A percentile compares a stretch with the other conserved stretches of the same genome.
Conservation (phyloP, 23 red algal genomes). For the Rhodosorus marinus region DNA sequence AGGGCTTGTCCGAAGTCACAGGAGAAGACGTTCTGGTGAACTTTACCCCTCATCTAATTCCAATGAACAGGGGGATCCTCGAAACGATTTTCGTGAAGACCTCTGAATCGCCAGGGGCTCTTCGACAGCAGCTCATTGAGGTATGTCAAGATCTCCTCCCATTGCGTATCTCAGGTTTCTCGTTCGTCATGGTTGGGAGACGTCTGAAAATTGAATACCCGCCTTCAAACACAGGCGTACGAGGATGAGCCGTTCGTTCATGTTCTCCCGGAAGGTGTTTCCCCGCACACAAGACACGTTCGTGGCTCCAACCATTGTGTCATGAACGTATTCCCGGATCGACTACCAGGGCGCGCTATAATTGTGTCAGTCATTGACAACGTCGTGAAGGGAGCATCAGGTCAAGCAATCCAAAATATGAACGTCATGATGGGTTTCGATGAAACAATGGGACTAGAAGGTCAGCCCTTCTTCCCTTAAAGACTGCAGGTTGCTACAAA, state of each 20-base stretch:
- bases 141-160: too few relatives aligned
- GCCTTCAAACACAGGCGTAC: constrained; percentile 27
- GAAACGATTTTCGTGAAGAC: constrained; percentile 87
- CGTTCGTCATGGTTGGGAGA: too few relatives aligned
- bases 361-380: constrained; percentile 77
- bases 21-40: constrained; percentile 20
- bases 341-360: constrained; percentile 51
- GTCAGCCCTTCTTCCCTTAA: constrained; percentile 65
- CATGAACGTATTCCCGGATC: constrained; percentile 58
- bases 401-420: constrained; percentile 97
- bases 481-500: background rate
- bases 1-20: constrained; percentile 60
- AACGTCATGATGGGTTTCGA: constrained; percentile 85
- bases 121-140: too few relatives aligned
- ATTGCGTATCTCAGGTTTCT: too few relatives aligned
- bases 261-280: constrained; percentile 22
- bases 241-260: constrained; percentile 73
- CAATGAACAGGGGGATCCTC: constrained; percentile 86
- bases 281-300: constrained; percentile 80
- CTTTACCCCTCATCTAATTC: constrained; percentile 95
- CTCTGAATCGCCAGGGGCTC: too few relatives aligned
- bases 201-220: constrained; percentile 25
- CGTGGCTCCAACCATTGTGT: constrained; percentile 77
- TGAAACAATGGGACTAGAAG: constrained; percentile 52
- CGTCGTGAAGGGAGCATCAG: constrained; percentile 87